Percentiles rank a stretch among this genome's conserved stretches.
These are phyloP conservation scores for Debaryomyces nepalensis DNA, from an alignment of 1,139 yeast species.

Conservation along the genomic window DNA sequence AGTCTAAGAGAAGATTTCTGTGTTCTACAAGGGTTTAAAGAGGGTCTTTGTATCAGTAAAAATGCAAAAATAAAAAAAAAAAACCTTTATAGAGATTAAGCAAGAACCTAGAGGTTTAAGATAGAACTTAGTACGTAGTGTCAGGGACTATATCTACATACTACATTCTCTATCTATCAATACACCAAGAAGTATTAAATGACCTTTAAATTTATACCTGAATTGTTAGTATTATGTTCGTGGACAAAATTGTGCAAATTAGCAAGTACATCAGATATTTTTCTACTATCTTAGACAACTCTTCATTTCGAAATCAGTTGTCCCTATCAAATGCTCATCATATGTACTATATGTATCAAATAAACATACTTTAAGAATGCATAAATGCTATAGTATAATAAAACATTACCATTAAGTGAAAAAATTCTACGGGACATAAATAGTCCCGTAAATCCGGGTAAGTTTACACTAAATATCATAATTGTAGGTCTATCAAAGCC, in stretches of 20 bases:
- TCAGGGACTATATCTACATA: no score
- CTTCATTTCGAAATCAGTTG: constrained; percentile 33
- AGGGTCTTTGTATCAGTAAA: no score
- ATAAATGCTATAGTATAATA: not conserved
- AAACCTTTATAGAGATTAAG: no score
- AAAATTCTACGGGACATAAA: constrained; percentile 2
- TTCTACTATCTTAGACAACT: constrained; percentile 19
- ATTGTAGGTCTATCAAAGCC: constrained; percentile 8
- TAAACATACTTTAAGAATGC: constrained; percentile 1
- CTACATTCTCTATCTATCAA: no score
- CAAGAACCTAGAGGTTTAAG: no score
- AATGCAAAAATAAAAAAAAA: no score
- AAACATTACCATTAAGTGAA: not conserved
- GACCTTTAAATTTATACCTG: no score
- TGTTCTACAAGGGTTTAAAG: no score
- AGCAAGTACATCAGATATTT: constrained; percentile 14
- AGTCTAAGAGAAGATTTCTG: no score
- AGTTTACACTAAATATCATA: not conserved
- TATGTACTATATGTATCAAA: constrained; percentile 11
- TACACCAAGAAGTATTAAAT: no score
- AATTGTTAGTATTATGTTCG: constrained; percentile 2
- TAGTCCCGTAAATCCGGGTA: constrained; percentile 12
- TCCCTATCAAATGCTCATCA: constrained; percentile 43
- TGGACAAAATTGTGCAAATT: not conserved
- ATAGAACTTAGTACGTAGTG: no score